These are phyloP conservation scores for Nemania sp. DNA, from an alignment of 2,329 filamentous ascomycete genomes.

Conservation along the genomic window DNA sequence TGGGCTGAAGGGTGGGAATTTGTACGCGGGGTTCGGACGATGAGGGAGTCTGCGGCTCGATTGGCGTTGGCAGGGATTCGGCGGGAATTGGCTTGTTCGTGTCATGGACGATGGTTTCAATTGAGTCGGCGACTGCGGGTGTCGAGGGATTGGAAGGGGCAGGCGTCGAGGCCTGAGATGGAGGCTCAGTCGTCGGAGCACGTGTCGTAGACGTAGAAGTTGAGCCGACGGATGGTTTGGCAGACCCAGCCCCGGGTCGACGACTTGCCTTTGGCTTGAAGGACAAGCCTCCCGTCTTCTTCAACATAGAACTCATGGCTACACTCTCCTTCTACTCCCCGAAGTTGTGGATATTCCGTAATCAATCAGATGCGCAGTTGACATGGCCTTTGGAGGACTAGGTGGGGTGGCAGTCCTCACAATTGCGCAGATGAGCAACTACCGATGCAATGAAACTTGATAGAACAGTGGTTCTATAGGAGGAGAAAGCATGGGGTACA, in stretches of 20 bases:
- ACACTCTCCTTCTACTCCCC: slow-evolving; percentile 23
- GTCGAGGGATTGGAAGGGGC: slow-evolving; percentile 34
- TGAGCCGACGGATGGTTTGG: slow-evolving; percentile 42
- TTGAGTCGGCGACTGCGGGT: slow-evolving; percentile 37
- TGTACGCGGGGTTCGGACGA: slow-evolving; percentile 14
- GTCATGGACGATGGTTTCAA: slow-evolving; percentile 25
- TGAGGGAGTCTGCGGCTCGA: slow-evolving; percentile 21
- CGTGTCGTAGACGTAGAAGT: slow-evolving; percentile 41
- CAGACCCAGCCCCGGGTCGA: slow-evolving; percentile 63
- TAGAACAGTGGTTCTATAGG: background rate
- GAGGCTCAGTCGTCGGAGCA: slow-evolving; percentile 44
- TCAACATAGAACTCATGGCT: slow-evolving; percentile 74
- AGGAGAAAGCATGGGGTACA: background rate
- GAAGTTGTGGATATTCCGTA: slow-evolving; percentile 34
- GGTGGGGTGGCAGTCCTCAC: slow-evolving; percentile 22
- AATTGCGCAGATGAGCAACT: slow-evolving; percentile 15
- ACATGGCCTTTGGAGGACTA: slow-evolving; percentile 28
- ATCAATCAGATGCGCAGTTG: slow-evolving; percentile 21
- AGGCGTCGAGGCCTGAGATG: slow-evolving; percentile 29
- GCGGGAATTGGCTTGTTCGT: slow-evolving; percentile 8
- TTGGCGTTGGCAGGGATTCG: slow-evolving; percentile 19
- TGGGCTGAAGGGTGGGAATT: slow-evolving; percentile 4
- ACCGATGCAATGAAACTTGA: background rate
- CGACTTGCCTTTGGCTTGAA: slow-evolving; percentile 77
- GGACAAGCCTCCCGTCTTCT: slow-evolving; percentile 70